Evolutionary conservation across 495 filamentous ascomycete species (phyloP), one percentile per base, ranked within the genome.

Genomic region (Hypoxylon rickii): DNA sequence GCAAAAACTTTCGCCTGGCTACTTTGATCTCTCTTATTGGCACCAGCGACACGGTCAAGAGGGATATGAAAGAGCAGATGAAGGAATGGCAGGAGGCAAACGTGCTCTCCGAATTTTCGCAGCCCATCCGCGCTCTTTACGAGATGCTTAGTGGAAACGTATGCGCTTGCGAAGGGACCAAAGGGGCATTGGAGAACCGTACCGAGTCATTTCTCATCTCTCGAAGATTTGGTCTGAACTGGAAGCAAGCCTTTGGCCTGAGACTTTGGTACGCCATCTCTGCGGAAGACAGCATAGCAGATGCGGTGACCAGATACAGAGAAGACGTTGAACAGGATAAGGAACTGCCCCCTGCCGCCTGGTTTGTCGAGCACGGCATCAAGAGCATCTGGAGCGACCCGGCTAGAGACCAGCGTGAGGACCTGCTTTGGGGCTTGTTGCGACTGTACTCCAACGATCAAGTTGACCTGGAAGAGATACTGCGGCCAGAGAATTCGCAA

Each of bases 241-340:
- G 94, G 94, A 83, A 87, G 70, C 90, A 94, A 59, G 86, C 90
- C 1, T 96, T 98, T 67, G 95, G 89, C 11, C 79, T 98, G 16
- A 84, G 92, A 41, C 79, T 97, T 7, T 96, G 88, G 85, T 97
- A 96, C 68, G 83, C 81, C 32, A 89, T 84, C 36, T 75, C 79
- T 7, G 76, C 84, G 20, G 79, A 86, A 39, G 84, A 89, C 29
- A 77, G 82, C 32, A 76, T 96, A 26, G 82, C 86, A 44, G 77
- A 74, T 40, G 92, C 91, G 7, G 83, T 96, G 15, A 70, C 78
- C 20, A 80, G 79, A 13, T 96, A 87, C 70, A 72, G 79, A 38
- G 66, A 83, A 18, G 89, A 96, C 61, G 73, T 96, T 4, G 75
- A 78, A 61, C 76, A 80, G 59, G 77, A 86, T 61, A 65, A 77